These are phyloP conservation scores for Marasmius fiardii DNA, from an alignment of 1,284 basidiomycete species.

Conservation along the genomic window DNA sequence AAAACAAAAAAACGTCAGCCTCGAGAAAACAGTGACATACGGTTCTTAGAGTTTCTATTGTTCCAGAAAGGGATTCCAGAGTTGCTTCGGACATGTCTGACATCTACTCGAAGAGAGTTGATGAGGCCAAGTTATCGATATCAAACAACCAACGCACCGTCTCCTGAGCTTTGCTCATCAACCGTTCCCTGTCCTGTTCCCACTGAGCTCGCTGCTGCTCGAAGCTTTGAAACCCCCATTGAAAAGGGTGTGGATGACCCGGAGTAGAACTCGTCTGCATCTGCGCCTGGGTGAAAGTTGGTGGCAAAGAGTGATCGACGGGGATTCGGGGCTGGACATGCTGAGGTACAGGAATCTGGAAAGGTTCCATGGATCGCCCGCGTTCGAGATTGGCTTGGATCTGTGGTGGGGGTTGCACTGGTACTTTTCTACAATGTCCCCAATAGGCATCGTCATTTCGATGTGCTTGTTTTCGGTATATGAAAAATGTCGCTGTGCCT, in stretches of 20 bases:
- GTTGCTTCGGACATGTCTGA: conserved; percentile 67
- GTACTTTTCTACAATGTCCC: conserved; percentile 29
- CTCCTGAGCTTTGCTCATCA: conserved; percentile 49
- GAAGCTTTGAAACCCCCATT: conserved; percentile 10
- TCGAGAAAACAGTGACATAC: conserved; percentile 33
- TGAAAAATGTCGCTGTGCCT: conserved; percentile 46
- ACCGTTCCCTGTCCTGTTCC: conserved; percentile 38
- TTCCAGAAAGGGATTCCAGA: conserved; percentile 54
- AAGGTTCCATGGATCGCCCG: background rate
- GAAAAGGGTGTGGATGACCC: background rate
- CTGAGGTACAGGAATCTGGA: background rate
- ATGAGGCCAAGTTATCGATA: background rate
- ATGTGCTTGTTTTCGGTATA: conserved; percentile 30
- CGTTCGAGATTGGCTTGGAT: conserved; percentile 2
- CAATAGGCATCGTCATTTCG: conserved; percentile 17
- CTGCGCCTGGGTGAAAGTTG: background rate
- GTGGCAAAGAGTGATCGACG: background rate
- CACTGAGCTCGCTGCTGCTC: conserved; percentile 24
- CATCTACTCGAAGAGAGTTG: conserved; percentile 37
- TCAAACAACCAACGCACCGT: conserved; percentile 36
- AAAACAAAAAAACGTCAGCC: no score
- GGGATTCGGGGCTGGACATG: conserved; percentile 1
- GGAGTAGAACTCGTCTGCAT: background rate
- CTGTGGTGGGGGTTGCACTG: conserved; percentile 20
- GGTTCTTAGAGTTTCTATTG: conserved; percentile 54